Evolutionary conservation across 805 yeast genomes (phyloP).

Genomic region (Hanseniaspora thailandica): DNA sequence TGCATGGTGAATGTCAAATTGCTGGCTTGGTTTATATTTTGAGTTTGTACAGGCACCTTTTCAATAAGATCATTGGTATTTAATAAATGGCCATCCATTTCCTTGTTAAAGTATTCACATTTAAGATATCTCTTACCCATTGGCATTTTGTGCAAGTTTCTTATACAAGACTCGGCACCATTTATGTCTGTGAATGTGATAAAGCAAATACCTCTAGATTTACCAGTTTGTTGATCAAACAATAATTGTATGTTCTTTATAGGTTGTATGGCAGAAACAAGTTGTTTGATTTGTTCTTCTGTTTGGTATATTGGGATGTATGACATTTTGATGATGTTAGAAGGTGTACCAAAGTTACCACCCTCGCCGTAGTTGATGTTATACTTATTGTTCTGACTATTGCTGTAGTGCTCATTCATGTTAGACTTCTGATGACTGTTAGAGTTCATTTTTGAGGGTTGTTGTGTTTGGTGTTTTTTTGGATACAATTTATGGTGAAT

Average conservation of each 20-base stretch:
- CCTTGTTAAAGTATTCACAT: conserved; percentile 61
- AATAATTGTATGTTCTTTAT: conserved; percentile 61
- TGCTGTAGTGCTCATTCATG: conserved; percentile 10
- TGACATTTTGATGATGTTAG: conserved; percentile 57
- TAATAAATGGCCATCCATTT: conserved; percentile 17
- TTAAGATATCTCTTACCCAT: conserved; percentile 61
- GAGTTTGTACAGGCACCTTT: neutral
- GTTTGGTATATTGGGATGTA: conserved; percentile 88
- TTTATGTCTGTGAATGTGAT: conserved; percentile 73
- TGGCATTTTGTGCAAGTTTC: conserved; percentile 70
- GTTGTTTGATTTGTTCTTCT: conserved; percentile 81
- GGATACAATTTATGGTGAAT: no score
- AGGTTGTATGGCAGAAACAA: conserved; percentile 82
- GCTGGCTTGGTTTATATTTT: neutral
- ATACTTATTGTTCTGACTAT: conserved; percentile 17
- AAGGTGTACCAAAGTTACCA: conserved; percentile 19
- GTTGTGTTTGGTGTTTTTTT: neutral
- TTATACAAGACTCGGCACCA: conserved; percentile 81
- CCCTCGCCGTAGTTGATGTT: conserved; percentile 20
- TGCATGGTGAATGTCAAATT: conserved; percentile 16
- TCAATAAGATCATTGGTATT: conserved; percentile 15
- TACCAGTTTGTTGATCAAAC: conserved; percentile 81
- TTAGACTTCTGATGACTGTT: neutral
- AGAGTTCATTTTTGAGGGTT: neutral
- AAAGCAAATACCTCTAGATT: conserved; percentile 82